Evolutionary conservation across 2,329 filamentous ascomycete genomes (phyloP).

Genomic region (Didymellaceae sp.): DNA sequence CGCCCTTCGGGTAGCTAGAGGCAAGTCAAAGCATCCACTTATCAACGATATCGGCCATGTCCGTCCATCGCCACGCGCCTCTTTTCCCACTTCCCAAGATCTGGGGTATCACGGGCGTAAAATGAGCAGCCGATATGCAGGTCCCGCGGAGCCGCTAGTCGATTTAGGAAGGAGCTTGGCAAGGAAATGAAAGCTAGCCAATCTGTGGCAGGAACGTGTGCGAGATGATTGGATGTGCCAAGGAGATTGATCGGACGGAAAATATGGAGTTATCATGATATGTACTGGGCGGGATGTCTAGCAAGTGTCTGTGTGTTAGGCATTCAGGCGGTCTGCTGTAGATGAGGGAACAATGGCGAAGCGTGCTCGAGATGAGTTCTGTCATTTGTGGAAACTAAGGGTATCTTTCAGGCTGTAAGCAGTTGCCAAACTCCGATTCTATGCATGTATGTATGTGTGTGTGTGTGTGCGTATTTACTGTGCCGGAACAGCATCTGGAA

Average conservation of each 20-base stretch:
- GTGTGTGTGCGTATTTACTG: slow-evolving; percentile 17
- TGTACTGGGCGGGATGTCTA: slow-evolving; percentile 10
- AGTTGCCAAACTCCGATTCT: slow-evolving; percentile 30
- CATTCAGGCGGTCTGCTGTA: not conserved
- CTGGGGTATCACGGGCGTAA: slow-evolving; percentile 17
- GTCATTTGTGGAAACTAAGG: slow-evolving; percentile 24
- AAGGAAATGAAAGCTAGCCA: slow-evolving; percentile 4
- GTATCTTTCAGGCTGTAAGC: slow-evolving; percentile 35
- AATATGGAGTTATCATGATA: slow-evolving; percentile 22
- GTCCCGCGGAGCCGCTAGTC: slow-evolving; percentile 32
- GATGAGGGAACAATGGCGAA: not conserved
- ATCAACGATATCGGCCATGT: slow-evolving; percentile 36
- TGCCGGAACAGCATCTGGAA: slow-evolving; percentile 18
- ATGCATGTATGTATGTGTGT: slow-evolving; percentile 17
- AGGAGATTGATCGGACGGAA: slow-evolving; percentile 12
- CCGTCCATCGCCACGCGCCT: slow-evolving; percentile 35
- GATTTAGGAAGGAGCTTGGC: slow-evolving; percentile 33
- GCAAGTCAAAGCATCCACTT: slow-evolving; percentile 12
- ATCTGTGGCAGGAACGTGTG: slow-evolving; percentile 18
- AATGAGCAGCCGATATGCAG: slow-evolving; percentile 18
- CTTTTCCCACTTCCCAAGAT: slow-evolving; percentile 19
- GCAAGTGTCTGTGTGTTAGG: not conserved
- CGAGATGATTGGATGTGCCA: slow-evolving; percentile 11
- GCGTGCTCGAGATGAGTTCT: slow-evolving; percentile 1
- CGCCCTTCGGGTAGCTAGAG: not conserved